phyloP scores from a whole-genome alignment of 495 filamentous ascomycete species.

The Penicillium atrosanguineum region DNA sequence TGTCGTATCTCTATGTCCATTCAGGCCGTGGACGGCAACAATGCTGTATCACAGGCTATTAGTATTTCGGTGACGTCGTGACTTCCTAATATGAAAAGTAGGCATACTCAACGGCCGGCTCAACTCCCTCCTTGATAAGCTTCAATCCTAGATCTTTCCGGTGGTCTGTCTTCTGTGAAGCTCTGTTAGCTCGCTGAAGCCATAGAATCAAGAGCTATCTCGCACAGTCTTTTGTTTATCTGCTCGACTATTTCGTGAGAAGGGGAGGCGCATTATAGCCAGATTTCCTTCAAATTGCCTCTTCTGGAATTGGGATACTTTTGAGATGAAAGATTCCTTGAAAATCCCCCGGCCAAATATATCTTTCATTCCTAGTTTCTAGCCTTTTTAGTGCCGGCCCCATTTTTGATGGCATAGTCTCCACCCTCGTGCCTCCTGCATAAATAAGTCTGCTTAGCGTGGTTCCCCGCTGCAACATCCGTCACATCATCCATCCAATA shows the following conservation, averaged over 20 bases:
- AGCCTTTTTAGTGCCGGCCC: not conserved
- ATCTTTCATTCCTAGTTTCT: too few species aligned
- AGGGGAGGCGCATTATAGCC: too few species aligned
- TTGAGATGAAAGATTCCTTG: too few species aligned
- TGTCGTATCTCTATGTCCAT: constrained; percentile 24
- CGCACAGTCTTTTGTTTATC: too few species aligned
- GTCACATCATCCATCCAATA: not conserved
- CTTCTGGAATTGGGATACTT: too few species aligned
- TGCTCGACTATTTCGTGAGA: too few species aligned
- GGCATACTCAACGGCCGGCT: not conserved
- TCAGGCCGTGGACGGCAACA: constrained; percentile 29
- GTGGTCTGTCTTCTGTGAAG: too few species aligned
- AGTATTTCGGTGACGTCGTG: not conserved
- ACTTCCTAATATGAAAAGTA: not conserved
- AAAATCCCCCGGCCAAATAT: too few species aligned
- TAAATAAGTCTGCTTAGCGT: not conserved
- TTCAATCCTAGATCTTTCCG: not conserved
- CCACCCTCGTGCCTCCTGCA: not conserved
- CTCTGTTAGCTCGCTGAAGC: too few species aligned
- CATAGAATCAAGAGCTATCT: too few species aligned
- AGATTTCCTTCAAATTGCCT: too few species aligned
- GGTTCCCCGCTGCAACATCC: not conserved
- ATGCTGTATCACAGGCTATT: constrained; percentile 12
- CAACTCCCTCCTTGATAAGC: not conserved
- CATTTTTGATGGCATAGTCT: not conserved